Base-by-base conservation (phyloP, 75 land plant species). In the Picea sitchensis region DNA sequence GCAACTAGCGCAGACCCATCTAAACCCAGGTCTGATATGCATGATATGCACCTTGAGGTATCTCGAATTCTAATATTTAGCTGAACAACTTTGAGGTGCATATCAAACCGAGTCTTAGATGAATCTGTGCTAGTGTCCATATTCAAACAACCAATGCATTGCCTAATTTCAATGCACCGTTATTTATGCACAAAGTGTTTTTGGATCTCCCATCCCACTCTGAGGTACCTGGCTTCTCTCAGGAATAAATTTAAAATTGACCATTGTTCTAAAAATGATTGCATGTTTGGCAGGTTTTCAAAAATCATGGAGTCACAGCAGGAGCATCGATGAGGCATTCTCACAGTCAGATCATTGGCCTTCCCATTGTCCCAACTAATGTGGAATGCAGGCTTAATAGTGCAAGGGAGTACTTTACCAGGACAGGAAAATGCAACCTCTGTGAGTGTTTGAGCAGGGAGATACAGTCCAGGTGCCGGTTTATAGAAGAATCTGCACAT, bases 291-390 rank as follows among this genome's bases (percentile, higher is more conserved):
- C 75, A 96, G 99, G 87, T 95, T 12, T 97, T 97, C 63, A 97
- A 97, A 80, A 97, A 97, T 80, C 87, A 93, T 76, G 99, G 99
- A 41, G 93, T 90, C 32, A 87, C 93, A 79, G 99, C 98, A 71
- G 99, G 99, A 51, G 99, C 99, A 76, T 97, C 99, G 3, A 82
- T 97, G 96, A 86, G 86, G 51, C 99, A 97, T 81, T 93, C 98
- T 21, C 99, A 97, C 82, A 93, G 98, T 79, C 99, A 97, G 83
- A 86, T 97, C 14, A 84, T 97, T 76, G 91, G 87, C 57, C 87
- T 95, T 51, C 99, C 99, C 21, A 56, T 97, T 34, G 65, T 95
- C 76, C 98, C 99, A 80, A 86, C 89, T 8, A 65, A 79, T 36
- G 86, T 86, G 58, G 59, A 80, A 58, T 34, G 81, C 18, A 85